These are phyloP conservation scores for Yarrowia sp. DNA, from an alignment of 805 yeast species.

Conservation along the genomic window DNA sequence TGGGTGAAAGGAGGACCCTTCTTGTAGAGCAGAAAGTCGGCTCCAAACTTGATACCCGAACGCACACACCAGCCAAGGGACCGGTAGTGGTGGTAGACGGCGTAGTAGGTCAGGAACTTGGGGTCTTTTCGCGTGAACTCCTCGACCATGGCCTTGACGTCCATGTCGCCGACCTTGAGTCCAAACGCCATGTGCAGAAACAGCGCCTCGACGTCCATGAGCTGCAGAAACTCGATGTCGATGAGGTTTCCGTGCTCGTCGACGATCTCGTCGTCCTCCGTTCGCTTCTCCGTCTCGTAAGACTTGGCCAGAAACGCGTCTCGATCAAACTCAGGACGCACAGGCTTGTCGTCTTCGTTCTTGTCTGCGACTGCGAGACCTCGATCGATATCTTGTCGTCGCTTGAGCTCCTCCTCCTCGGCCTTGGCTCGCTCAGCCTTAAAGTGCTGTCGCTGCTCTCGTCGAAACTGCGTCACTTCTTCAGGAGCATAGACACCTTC, in stretches of 20 bases:
- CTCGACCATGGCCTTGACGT: conserved; percentile 36
- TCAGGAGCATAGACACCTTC: conserved; percentile 53
- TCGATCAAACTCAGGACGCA: conserved; percentile 10
- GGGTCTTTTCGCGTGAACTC: conserved; percentile 33
- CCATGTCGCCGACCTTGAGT: conserved; percentile 36
- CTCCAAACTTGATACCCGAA: conserved; percentile 88
- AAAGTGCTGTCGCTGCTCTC: conserved; percentile 69
- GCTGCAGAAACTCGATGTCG: conserved; percentile 51
- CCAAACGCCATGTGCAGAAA: conserved; percentile 63
- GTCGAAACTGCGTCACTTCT: conserved; percentile 69
- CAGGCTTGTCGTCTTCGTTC: conserved; percentile 32
- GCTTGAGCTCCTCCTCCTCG: conserved; percentile 50
- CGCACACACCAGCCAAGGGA: conserved; percentile 94
- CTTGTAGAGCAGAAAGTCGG: conserved; percentile 77
- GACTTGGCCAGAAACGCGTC: background rate
- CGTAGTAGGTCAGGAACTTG: conserved; percentile 55
- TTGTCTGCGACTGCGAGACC: conserved; percentile 34
- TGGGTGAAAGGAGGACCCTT: conserved; percentile 96
- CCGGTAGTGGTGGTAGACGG: conserved; percentile 80
- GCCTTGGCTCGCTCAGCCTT: conserved; percentile 63
- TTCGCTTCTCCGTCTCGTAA: conserved; percentile 32
- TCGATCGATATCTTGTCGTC: conserved; percentile 42
- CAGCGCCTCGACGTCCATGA: conserved; percentile 72
- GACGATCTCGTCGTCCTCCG: conserved; percentile 43
- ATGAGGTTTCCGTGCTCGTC: conserved; percentile 35